Base-by-base conservation (phyloP, 106 monocot genomes). In the Posidonia australis region DNA sequence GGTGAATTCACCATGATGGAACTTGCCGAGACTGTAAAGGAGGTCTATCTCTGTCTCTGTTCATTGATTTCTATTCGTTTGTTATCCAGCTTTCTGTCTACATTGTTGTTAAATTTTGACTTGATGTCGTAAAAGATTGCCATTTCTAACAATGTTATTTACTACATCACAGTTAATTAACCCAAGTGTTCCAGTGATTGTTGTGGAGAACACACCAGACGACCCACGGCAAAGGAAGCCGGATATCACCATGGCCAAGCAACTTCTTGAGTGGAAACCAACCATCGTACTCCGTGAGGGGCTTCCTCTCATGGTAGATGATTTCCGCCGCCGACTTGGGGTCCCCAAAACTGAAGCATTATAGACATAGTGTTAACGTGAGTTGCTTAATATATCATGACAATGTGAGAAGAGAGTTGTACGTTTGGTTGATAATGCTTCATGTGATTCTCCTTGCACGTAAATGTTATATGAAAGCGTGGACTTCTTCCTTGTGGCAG, bases 1-100 rank as follows among this genome's bases (percentile, higher is more conserved):
- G 96, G 96, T 74, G 90, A 96, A 81, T 96, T 96, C 62, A 90
- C 96, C 21, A 90, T 96, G 80, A 74, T 87, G 80, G 96, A 96
- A 60, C 87, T 96, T 62, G 96, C 90, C 23, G 89, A 86, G 67
- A 84, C 59, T 36, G 96, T 90, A 3, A 96, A 87, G 31, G 96
- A 96, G 94, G 94, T 96, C 28, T 13, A 13, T 30, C 2, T 54
- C 22, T 54, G n/a, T 22, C 22, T 22, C 54, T n/a, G n/a, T n/a
- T n/a, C 54, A 16, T 19, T 23, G 2, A 9, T 21, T 5, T 54
- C 54, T n/a, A 19, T 9, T 5, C n/a, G 3, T 9, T 54, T 22
- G 5, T 23, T 5, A 20, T 54, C 9, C 3, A n/a, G 13, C 48
- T 5, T 0, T 54, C 54, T 4, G 17, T 14, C 51, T 16, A 18